A percentile compares a stretch with the other conserved stretches of the same genome.
Conservation (phyloP, 352 stramenopile genomes). For the Globisporangium camurandrum region DNA sequence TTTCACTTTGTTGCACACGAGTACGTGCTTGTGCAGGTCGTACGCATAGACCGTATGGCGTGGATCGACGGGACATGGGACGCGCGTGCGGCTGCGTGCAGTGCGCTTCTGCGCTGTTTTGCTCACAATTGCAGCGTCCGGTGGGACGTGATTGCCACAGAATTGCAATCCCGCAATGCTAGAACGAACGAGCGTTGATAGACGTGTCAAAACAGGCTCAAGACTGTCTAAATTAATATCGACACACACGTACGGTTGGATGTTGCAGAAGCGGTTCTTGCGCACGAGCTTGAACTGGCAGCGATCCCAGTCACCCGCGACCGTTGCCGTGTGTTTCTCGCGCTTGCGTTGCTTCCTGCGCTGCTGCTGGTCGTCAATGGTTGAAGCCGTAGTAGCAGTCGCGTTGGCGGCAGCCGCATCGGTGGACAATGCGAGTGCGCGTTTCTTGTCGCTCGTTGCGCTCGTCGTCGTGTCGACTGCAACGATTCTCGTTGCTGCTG, state of each 20-base stretch:
- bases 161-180: constrained; percentile 34
- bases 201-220: too few relatives aligned
- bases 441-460: constrained; percentile 22
- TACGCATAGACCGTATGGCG: constrained; percentile 73
- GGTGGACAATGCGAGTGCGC: background rate
- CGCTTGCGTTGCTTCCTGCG: constrained; percentile 61
- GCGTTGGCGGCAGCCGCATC: constrained; percentile 1
- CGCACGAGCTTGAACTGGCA: constrained; percentile 76
- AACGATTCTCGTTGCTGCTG: background rate
- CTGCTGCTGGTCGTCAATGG: background rate
- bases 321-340: constrained; percentile 37
- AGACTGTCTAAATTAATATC: background rate
- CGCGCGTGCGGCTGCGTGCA: constrained; percentile 32
- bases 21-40: constrained; percentile 71
- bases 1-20: constrained; percentile 75
- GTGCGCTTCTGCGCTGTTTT: constrained; percentile 71
- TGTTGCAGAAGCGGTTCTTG: constrained; percentile 83
- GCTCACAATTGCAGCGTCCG: constrained; percentile 21
- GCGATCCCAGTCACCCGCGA: constrained; percentile 52
- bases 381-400: background rate
- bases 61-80: constrained; percentile 67
- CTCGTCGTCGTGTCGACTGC: constrained; percentile 9
- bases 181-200: too few relatives aligned
- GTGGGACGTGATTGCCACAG: constrained; percentile 71
- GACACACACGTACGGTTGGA: constrained; percentile 34